Conservation (phyloP, 2,329 filamentous ascomycete species). For the Ophiocordyceps camponoti-leonardi region DNA sequence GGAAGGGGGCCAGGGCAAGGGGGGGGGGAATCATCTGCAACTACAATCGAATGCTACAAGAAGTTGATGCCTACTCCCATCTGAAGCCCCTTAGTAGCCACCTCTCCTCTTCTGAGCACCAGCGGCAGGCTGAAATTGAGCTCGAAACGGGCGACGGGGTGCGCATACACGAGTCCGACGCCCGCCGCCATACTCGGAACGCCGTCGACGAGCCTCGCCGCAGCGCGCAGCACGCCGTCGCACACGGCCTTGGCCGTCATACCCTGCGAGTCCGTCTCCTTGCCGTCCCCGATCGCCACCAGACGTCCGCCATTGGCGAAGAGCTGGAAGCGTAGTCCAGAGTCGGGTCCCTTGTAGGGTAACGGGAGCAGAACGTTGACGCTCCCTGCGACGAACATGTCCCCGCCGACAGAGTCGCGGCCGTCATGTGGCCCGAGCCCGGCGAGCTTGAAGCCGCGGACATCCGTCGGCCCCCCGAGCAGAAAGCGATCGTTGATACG, state of each 20-base stretch:
- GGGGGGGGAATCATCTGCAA: background rate
- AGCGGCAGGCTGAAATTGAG: slow-evolving; percentile 87
- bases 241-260: slow-evolving; percentile 28
- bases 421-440: slow-evolving; percentile 83
- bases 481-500: slow-evolving; percentile 89
- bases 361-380: slow-evolving; percentile 74
- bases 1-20: background rate
- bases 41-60: slow-evolving; percentile 34
- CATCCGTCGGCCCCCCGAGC: slow-evolving; percentile 84
- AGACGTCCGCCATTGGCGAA: slow-evolving; percentile 85
- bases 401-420: slow-evolving; percentile 71
- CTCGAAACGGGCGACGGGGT: slow-evolving; percentile 85
- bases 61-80: slow-evolving; percentile 97
- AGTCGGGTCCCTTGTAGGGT: slow-evolving; percentile 65
- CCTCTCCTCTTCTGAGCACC: slow-evolving; percentile 65
- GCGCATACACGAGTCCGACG: slow-evolving; percentile 82
- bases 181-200: slow-evolving; percentile 76
- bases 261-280: slow-evolving; percentile 15
- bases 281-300: slow-evolving; percentile 51
- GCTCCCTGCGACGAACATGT: slow-evolving; percentile 79
- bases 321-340: slow-evolving; percentile 69
- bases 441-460: slow-evolving; percentile 80
- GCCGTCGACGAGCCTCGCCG: slow-evolving; percentile 55
- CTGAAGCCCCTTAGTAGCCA: slow-evolving; percentile 77
- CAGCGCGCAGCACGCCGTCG: slow-evolving; percentile 38